These are phyloP conservation scores for Fomitopsis serialis DNA, from an alignment of 768 basidiomycete genomes.

Conservation along the genomic window DNA sequence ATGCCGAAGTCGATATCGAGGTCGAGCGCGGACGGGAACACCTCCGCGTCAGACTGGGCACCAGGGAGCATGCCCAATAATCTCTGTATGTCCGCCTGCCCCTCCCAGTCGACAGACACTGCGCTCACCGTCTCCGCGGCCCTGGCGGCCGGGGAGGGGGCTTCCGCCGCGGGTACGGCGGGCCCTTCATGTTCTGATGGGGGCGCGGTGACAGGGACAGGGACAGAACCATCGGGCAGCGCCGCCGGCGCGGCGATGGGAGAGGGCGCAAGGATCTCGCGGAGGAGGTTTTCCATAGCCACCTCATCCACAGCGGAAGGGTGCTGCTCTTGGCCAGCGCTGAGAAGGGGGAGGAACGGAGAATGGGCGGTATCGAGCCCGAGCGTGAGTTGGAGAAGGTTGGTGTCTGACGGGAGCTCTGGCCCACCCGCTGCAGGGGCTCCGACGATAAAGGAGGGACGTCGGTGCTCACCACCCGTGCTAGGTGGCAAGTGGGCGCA, in stretches of 20 bases:
- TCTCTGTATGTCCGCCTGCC: slow-evolving; percentile 57
- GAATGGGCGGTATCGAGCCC: slow-evolving; percentile 29
- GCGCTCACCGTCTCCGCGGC: slow-evolving; percentile 18
- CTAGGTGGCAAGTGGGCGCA: slow-evolving; percentile 92
- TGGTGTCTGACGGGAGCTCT: slow-evolving; percentile 12
- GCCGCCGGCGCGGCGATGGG: slow-evolving; percentile 27
- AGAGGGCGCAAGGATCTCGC: slow-evolving; percentile 61
- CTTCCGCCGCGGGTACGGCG: slow-evolving; percentile 1
- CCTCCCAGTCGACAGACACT: slow-evolving; percentile 24
- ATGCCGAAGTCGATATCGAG: slow-evolving; percentile 25
- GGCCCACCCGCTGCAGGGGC: slow-evolving; percentile 94
- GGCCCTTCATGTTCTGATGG: slow-evolving; percentile 6
- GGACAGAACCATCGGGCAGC: slow-evolving; percentile 18
- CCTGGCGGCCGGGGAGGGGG: slow-evolving; percentile 15
- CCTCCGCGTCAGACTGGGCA: slow-evolving; percentile 22
- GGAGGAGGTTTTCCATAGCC: slow-evolving; percentile 63
- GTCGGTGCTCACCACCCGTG: slow-evolving; percentile 90
- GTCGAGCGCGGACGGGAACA: slow-evolving; percentile 24
- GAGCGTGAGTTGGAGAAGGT: slow-evolving; percentile 21
- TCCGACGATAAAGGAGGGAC: slow-evolving; percentile 45
- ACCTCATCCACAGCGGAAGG: slow-evolving; percentile 43
- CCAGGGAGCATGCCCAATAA: slow-evolving; percentile 49
- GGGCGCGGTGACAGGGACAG: slow-evolving; percentile 15
- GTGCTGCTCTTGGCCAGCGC: slow-evolving; percentile 20
- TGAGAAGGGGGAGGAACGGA: slow-evolving; percentile 12